Evolutionary conservation across 371 early-diverging fungal genomes (phyloP).

Genomic region (Lichtheimia hyalospora): DNA sequence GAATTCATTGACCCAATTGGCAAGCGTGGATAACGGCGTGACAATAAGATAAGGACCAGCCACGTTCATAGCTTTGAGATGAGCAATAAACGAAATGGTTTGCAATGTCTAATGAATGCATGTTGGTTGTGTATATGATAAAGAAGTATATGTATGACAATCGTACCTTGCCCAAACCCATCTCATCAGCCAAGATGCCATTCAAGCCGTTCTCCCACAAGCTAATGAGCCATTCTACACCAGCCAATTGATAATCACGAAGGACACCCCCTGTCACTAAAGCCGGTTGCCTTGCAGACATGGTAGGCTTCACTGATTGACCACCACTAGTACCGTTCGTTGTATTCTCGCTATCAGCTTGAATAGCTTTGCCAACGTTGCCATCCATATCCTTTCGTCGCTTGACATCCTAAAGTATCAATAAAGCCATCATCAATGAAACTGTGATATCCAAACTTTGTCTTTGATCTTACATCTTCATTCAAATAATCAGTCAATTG

Average conservation of each 20-base stretch:
- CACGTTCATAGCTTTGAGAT: slow-evolving; percentile 79
- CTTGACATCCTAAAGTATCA: slow-evolving; percentile 39
- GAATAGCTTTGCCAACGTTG: slow-evolving; percentile 32
- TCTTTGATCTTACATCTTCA: slow-evolving; percentile 38
- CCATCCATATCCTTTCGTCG: slow-evolving; percentile 36
- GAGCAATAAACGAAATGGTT: slow-evolving; percentile 91
- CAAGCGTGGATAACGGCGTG: slow-evolving; percentile 93
- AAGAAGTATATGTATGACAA: not conserved
- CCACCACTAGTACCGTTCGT: not conserved
- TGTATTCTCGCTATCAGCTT: slow-evolving; percentile 20
- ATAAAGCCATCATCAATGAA: not conserved
- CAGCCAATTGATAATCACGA: slow-evolving; percentile 95
- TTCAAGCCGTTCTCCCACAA: slow-evolving; percentile 97
- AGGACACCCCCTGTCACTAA: slow-evolving; percentile 83
- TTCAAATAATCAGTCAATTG: slow-evolving; percentile 61
- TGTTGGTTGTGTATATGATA: no score
- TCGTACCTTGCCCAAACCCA: slow-evolving; percentile 92
- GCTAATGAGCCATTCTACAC: slow-evolving; percentile 98
- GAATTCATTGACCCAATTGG: slow-evolving; percentile 98
- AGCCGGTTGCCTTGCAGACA: slow-evolving; percentile 74
- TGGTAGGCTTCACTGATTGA: slow-evolving; percentile 26
- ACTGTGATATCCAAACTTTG: not conserved
- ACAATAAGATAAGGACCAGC: slow-evolving; percentile 96
- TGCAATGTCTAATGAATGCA: slow-evolving; percentile 83
- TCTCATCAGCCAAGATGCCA: slow-evolving; percentile 98